Conservation (phyloP, 768 basidiomycete genomes). For the Steccherinum ochraceum region DNA sequence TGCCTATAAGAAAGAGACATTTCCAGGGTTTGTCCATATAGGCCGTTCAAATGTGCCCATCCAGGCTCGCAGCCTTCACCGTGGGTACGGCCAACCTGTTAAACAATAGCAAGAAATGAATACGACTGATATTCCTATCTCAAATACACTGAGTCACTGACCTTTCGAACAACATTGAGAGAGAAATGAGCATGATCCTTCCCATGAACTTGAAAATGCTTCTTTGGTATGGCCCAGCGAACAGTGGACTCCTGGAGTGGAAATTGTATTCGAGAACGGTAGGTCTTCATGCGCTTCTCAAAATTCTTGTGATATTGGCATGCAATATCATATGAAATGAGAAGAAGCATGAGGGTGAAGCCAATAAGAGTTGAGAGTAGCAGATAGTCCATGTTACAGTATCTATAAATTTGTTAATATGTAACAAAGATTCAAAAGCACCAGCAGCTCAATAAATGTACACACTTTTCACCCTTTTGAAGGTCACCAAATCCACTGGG, state of each 20-base stretch:
- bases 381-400: conserved; percentile 19
- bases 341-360: not conserved
- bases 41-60: conserved; percentile 12
- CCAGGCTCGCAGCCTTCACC: conserved; percentile 20
- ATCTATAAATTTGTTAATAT: conserved; percentile 9
- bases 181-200: conserved; percentile 21
- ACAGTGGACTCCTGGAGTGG: not conserved
- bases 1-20: conserved; percentile 11
- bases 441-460: not conserved
- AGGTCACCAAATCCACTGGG: conserved; percentile 24
- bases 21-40: conserved; percentile 8
- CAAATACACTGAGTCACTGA: too few relatives aligned
- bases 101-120: conserved; percentile 23
- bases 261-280: not conserved
- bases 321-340: conserved; percentile 26
- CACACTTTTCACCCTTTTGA: conserved; percentile 26
- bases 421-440: not conserved
- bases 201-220: conserved; percentile 26
- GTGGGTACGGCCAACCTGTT: conserved; percentile 13
- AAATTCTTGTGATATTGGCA: conserved; percentile 26
- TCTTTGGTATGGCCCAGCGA: conserved; percentile 22
- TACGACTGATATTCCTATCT: conserved; percentile 15
- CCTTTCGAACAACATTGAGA: conserved; percentile 17
- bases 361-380: conserved; percentile 12
- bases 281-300: conserved; percentile 10